Evolutionary conservation across 116 monocot species (phyloP).

Genomic region (Trichopus zeylanicus): DNA sequence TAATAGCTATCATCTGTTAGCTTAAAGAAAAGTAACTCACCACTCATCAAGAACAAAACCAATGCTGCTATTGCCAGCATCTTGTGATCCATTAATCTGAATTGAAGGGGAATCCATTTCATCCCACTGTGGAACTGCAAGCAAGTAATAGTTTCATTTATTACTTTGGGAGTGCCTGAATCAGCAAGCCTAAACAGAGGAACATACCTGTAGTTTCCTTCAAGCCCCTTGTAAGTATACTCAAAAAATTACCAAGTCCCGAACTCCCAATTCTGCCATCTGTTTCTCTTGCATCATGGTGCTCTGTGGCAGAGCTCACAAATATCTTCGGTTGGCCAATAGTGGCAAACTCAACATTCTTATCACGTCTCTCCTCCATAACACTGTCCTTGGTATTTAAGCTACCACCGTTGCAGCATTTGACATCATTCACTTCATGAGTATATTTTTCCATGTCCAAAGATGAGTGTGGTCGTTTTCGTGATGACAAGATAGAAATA

Average conservation of each 20-base stretch:
- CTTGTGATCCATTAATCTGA: constrained; percentile 6
- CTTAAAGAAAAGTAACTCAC: constrained; percentile 56
- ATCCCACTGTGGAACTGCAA: constrained; percentile 75
- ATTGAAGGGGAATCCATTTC: constrained; percentile 18
- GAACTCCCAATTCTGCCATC: neutral
- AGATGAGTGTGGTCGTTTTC: constrained; percentile 10
- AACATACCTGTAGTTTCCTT: constrained; percentile 32
- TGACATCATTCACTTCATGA: neutral
- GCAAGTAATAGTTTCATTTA: no score
- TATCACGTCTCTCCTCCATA: constrained; percentile 3
- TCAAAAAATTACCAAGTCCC: constrained; percentile 8
- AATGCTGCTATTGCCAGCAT: constrained; percentile 25
- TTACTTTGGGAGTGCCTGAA: no score
- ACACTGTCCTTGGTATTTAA: neutral
- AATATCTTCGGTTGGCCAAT: constrained; percentile 4
- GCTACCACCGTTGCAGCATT: constrained; percentile 1
- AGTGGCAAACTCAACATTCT: neutral
- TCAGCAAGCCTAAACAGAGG: no score
- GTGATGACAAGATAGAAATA: neutral
- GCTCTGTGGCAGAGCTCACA: constrained; percentile 1
- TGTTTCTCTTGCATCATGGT: constrained; percentile 8
- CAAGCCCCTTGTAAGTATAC: constrained; percentile 32
- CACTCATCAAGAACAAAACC: constrained; percentile 80
- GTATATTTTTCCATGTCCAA: constrained; percentile 1
- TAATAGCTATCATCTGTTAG: no score